A percentile compares a stretch with the other conserved stretches of the same genome.
phyloP scores from a whole-genome alignment of 441 rosid genomes.

The Syzygium syzygioides region DNA sequence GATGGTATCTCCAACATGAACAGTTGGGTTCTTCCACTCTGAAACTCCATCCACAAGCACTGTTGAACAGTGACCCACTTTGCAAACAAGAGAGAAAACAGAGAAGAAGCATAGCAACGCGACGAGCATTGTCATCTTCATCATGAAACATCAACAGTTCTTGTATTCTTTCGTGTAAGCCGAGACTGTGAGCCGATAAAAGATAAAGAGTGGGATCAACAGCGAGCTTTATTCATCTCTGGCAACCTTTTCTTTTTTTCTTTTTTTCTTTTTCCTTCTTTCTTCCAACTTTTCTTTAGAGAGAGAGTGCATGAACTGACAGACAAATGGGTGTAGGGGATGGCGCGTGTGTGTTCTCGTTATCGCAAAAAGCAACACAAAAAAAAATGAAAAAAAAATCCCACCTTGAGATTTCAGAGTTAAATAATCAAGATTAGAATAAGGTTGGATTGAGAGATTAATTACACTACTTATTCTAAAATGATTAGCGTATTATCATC shows the following conservation, averaged over 20 bases:
- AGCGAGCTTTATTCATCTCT: neutral
- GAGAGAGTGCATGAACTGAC: neutral
- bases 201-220: neutral
- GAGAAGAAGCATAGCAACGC: slow-evolving; percentile 7
- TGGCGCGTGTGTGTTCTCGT: neutral
- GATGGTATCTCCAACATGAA: slow-evolving; percentile 65
- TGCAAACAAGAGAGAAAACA: slow-evolving; percentile 25
- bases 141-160: neutral
- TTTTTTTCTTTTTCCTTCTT: neutral
- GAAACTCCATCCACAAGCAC: slow-evolving; percentile 66
- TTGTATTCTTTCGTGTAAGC: neutral
- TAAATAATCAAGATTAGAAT: neutral
- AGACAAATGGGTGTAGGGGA: slow-evolving; percentile 17
- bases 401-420: neutral
- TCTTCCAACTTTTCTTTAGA: neutral
- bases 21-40: slow-evolving; percentile 55
- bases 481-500: neutral
- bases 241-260: neutral
- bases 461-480: neutral
- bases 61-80: slow-evolving; percentile 40
- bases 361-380: slow-evolving; percentile 5
- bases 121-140: slow-evolving; percentile 14
- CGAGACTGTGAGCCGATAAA: neutral
- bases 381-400: no score
- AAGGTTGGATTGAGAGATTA: neutral